Evolutionary conservation across 441 rosid genomes (phyloP).

Genomic region (Manihot esculenta): DNA sequence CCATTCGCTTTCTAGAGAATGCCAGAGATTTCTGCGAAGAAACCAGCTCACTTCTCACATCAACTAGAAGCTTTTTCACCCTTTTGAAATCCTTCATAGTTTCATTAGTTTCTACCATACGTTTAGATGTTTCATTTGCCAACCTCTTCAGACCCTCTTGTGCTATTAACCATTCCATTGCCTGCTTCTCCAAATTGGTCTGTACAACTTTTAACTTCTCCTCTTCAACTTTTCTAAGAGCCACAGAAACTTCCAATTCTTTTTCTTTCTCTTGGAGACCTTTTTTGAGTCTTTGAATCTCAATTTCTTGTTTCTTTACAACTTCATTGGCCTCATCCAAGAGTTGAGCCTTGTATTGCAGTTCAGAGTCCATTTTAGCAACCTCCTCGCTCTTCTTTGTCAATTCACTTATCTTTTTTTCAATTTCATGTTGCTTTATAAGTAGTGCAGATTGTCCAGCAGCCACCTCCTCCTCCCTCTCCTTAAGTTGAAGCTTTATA

Average conservation of each 20-base stretch:
- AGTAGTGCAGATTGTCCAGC: constrained; percentile 43
- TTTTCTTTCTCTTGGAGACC: constrained; percentile 56
- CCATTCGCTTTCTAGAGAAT: constrained; percentile 57
- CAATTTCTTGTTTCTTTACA: constrained; percentile 58
- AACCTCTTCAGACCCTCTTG: constrained; percentile 61
- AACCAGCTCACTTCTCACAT: constrained; percentile 71
- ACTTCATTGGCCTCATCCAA: constrained; percentile 60
- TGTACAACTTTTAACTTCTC: constrained; percentile 60
- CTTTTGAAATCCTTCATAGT: constrained; percentile 58
- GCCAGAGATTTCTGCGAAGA: constrained; percentile 68
- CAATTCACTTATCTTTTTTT: constrained; percentile 47
- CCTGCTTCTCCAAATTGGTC: constrained; percentile 60
- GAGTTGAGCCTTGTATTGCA: constrained; percentile 50
- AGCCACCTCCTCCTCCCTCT: constrained; percentile 49
- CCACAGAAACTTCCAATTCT: constrained; percentile 47
- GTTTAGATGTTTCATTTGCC: constrained; percentile 39
- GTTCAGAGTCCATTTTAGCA: constrained; percentile 40
- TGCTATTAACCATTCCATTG: constrained; percentile 68
- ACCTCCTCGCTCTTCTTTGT: constrained; percentile 47
- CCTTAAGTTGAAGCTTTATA: constrained; percentile 50
- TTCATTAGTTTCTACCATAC: constrained; percentile 48
- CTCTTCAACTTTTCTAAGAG: constrained; percentile 48
- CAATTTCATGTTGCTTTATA: constrained; percentile 56
- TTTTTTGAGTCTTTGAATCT: constrained; percentile 51
- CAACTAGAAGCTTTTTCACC: constrained; percentile 66